These are phyloP conservation scores for Ilex asprella DNA, from an alignment of 257 asterid species.

Conservation along the genomic window DNA sequence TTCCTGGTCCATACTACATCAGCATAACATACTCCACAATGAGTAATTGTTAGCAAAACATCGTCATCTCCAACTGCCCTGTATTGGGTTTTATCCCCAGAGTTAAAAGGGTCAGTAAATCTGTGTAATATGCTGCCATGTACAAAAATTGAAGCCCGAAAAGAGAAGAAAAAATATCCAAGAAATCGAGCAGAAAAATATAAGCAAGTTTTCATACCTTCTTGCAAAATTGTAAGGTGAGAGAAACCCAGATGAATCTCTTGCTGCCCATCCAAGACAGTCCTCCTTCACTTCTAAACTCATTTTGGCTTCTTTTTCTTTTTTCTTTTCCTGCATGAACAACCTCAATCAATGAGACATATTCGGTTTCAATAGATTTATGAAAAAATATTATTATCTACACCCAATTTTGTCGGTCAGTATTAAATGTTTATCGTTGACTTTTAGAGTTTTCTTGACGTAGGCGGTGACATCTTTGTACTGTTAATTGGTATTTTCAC, in stretches of 20 bases:
- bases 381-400: neutral
- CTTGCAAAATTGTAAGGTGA: slow-evolving; percentile 11
- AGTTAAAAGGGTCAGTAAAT: neutral
- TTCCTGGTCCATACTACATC: slow-evolving; percentile 81
- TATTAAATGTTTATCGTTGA: no score
- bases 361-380: no score
- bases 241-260: slow-evolving; percentile 11
- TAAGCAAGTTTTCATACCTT: neutral
- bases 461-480: no score
- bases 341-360: neutral
- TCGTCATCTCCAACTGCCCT: slow-evolving; percentile 71
- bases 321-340: neutral
- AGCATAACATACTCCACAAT: slow-evolving; percentile 87
- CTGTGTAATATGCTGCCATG: no score
- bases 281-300: neutral
- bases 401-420: no score
- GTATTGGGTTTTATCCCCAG: slow-evolving; percentile 7
- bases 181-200: neutral
- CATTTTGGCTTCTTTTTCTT: neutral
- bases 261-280: slow-evolving; percentile 14
- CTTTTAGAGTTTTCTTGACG: no score
- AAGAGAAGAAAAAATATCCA: neutral
- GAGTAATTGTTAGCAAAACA: slow-evolving; percentile 47
- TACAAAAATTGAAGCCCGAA: neutral
- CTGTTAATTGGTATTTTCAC: no score